A percentile compares a stretch with the other conserved stretches of the same genome.
phyloP scores from a whole-genome alignment of 768 basidiomycete species.

The Leccinum rimulosum region DNA sequence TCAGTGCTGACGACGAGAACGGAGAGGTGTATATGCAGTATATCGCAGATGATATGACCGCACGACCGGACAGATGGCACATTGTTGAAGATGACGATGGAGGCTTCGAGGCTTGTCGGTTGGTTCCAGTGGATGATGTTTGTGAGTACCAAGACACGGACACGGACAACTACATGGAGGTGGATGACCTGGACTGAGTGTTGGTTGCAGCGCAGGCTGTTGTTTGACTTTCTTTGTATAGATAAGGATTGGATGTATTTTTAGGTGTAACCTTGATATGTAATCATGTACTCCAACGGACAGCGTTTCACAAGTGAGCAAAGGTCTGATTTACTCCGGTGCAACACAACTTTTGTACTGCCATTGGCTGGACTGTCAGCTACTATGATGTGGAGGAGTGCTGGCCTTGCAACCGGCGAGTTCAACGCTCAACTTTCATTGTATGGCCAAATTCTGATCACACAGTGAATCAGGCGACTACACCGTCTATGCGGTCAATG shows the following conservation, averaged over 20 bases:
- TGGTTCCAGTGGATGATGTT: constrained; percentile 36
- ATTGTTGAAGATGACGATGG: constrained; percentile 37
- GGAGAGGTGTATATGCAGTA: constrained; percentile 42
- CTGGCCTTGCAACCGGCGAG: neutral
- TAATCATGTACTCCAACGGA: neutral
- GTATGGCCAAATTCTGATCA: neutral
- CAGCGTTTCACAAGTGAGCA: neutral
- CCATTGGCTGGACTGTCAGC: neutral
- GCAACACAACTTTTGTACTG: neutral
- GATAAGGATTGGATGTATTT: constrained; percentile 7
- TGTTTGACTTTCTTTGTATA: neutral
- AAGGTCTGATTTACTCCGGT: too few relatives aligned
- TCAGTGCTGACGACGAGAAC: constrained; percentile 41
- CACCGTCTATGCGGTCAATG: too few relatives aligned
- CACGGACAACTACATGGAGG: constrained; percentile 39
- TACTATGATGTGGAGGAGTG: neutral
- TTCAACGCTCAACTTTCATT: neutral
- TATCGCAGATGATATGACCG: constrained; percentile 39
- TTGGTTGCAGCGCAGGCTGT: neutral
- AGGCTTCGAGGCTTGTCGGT: constrained; percentile 39
- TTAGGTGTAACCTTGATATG: neutral
- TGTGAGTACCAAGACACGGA: constrained; percentile 37
- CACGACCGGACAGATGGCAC: constrained; percentile 45
- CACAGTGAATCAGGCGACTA: neutral
- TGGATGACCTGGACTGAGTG: constrained; percentile 17